Evolutionary conservation across 1,139 yeast species (phyloP).

Genomic region (Magnusiomyces suaveolens): DNA sequence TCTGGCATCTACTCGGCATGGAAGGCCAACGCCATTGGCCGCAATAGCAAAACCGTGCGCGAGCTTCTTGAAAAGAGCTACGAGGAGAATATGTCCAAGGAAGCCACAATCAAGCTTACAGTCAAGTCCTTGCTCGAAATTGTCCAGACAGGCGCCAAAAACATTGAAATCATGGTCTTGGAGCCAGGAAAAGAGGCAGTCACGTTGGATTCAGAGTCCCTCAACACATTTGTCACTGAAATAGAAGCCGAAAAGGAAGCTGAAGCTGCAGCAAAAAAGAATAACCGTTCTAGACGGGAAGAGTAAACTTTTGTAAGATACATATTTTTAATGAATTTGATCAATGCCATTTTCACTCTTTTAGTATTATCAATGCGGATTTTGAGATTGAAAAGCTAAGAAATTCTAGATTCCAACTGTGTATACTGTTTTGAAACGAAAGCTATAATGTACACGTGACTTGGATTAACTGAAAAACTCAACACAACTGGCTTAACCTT

Average conservation of each 20-base stretch:
- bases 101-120: constrained; percentile 70
- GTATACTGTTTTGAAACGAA: too few species aligned
- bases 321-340: not conserved
- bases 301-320: not conserved
- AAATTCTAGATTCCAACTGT: too few species aligned
- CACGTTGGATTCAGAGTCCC: constrained; percentile 50
- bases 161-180: constrained; percentile 86
- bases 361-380: not conserved
- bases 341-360: not conserved
- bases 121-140: constrained; percentile 86
- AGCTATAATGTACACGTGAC: too few species aligned
- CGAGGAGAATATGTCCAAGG: constrained; percentile 59
- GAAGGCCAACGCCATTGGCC: constrained; percentile 97
- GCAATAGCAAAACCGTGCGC: constrained; percentile 88
- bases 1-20: constrained; percentile 97
- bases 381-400: not conserved
- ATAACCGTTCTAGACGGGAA: constrained; percentile 25
- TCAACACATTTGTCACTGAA: constrained; percentile 65
- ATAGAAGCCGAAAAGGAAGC: constrained; percentile 88
- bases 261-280: constrained; percentile 80
- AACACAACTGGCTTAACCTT: not conserved
- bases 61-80: constrained; percentile 91
- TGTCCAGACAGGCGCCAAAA: constrained; percentile 95
- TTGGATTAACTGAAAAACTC: too few species aligned
- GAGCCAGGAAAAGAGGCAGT: constrained; percentile 51